A percentile compares a stretch with the other conserved stretches of the same genome.
These are phyloP conservation scores for Aspergillus tamarii DNA, from an alignment of 2,329 filamentous ascomycete genomes.

Conservation along the genomic window DNA sequence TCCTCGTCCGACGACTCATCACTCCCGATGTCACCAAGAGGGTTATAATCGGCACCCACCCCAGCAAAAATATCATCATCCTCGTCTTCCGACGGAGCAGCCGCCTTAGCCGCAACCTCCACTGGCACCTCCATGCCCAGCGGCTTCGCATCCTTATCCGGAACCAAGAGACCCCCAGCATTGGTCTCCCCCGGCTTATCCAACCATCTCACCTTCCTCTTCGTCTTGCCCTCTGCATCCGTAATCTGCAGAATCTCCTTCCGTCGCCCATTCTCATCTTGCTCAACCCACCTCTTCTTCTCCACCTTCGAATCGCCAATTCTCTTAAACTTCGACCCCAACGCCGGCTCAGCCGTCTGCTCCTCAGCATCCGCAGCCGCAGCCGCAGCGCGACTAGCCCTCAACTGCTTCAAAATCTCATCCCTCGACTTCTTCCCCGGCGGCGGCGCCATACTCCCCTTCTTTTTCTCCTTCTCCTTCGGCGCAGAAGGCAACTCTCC, in stretches of 20 bases:
- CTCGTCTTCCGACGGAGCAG: slow-evolving; percentile 45
- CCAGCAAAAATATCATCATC: slow-evolving; percentile 67
- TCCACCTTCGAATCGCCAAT: slow-evolving; percentile 51
- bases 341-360: slow-evolving; percentile 40
- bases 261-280: slow-evolving; percentile 54
- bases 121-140: slow-evolving; percentile 56
- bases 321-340: slow-evolving; percentile 61
- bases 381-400: slow-evolving; percentile 51
- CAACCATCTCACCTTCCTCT: slow-evolving; percentile 62
- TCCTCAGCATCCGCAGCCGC: slow-evolving; percentile 41
- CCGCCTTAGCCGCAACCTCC: slow-evolving; percentile 41
- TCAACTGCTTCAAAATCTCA: slow-evolving; percentile 63
- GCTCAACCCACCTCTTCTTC: slow-evolving; percentile 58
- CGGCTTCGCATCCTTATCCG: slow-evolving; percentile 50
- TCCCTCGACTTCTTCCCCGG: slow-evolving; percentile 58
- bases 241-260: slow-evolving; percentile 63
- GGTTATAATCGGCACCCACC: slow-evolving; percentile 63
- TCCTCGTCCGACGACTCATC: slow-evolving; percentile 46
- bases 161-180: slow-evolving; percentile 38
- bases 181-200: slow-evolving; percentile 38
- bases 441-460: slow-evolving; percentile 50
- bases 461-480: slow-evolving; percentile 52
- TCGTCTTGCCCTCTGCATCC: slow-evolving; percentile 63
- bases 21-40: slow-evolving; percentile 57
- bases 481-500: slow-evolving; percentile 31